Base-by-base conservation (phyloP, 2,329 filamentous ascomycete species). In the Thielaviopsis euricoi region DNA sequence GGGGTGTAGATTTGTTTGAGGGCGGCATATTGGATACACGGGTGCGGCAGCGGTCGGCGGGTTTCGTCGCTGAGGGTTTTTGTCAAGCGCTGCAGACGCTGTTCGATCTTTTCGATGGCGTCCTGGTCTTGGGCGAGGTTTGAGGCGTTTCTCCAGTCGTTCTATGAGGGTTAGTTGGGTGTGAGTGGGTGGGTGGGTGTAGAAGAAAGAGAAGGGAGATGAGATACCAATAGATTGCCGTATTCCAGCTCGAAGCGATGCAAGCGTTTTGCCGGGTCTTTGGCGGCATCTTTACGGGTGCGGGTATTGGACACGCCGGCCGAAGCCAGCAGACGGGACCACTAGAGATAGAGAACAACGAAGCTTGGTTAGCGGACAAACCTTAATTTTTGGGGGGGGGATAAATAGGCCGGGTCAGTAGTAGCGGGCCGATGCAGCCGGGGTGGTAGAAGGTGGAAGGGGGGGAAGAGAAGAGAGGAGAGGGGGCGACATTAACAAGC, bases 1-100 rank as follows among this genome's bases (percentile, higher is more conserved):
- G 87, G 86, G 4, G 89, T 83, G 69, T 95, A 98, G 55, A 96
- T 86, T 68, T 95, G 88, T 64, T 90, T 88, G 57, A 83, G 81
- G 40, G 89, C 83, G 60, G 88, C 87, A 71, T 91, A 96, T 65
- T 85, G 79, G 43, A 97, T 87, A 72, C 93, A 98, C 3, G 90
- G 86, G 70, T 97, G 91, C 6, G 91, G 91, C 25, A 89, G 79
- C 5, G 90, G 89, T 50, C 89, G 83, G 63, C 89, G 86, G 61
- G 87, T 87, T 72, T 97, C 91, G 72, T 96, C 89, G 71, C 82
- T 85, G 62, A 97, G 83, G 65, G 95, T 84, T 63, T 77, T 78
- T 63, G 79, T 83, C 49, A 85, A 75, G 64, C 82, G 79, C 63
- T 83, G 80, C 25, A 85, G 76, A 59, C 78, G 76, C 62, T 78